These are phyloP conservation scores for Hexamita inflata DNA, from an alignment of 208 protist genomes.

Conservation along the genomic window DNA sequence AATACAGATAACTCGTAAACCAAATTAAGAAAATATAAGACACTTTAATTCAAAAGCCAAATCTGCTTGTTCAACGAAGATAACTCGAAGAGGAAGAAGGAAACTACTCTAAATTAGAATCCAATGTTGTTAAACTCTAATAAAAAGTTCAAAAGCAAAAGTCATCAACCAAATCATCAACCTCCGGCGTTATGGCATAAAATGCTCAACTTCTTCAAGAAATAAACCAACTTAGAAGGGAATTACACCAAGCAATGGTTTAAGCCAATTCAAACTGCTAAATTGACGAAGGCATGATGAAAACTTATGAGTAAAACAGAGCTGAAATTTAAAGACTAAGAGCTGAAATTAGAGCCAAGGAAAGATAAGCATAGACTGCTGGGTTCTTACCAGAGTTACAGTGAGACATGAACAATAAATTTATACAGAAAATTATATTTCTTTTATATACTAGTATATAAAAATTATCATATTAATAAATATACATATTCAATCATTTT, in stretches of 20 bases:
- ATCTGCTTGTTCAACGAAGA: neutral
- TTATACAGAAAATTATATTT: no score
- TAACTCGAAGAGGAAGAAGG: neutral
- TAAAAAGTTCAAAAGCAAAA: neutral
- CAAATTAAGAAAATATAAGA: neutral
- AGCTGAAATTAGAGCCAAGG: no score
- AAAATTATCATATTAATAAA: no score
- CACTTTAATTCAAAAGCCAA: neutral
- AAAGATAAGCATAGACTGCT: no score
- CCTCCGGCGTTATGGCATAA: neutral
- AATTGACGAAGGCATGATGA: neutral
- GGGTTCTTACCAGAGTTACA: no score
- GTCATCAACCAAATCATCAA: neutral
- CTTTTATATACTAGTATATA: no score
- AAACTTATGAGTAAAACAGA: neutral
- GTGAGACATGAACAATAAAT: no score
- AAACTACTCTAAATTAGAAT: slow-evolving; percentile 13
- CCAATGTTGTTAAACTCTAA: neutral
- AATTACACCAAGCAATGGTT: slow-evolving; percentile 12
- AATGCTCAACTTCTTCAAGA: slow-evolving; percentile 21
- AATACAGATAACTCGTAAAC: slow-evolving; percentile 14
- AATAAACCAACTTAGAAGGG: slow-evolving; percentile 6
- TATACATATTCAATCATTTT: no score
- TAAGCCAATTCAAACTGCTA: slow-evolving; percentile 7
- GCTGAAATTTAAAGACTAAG: neutral